A percentile compares a stretch with the other conserved stretches of the same genome.
Evolutionary conservation across 2,329 filamentous ascomycete genomes (phyloP).

Genomic region (Atkinsonella texensis): DNA sequence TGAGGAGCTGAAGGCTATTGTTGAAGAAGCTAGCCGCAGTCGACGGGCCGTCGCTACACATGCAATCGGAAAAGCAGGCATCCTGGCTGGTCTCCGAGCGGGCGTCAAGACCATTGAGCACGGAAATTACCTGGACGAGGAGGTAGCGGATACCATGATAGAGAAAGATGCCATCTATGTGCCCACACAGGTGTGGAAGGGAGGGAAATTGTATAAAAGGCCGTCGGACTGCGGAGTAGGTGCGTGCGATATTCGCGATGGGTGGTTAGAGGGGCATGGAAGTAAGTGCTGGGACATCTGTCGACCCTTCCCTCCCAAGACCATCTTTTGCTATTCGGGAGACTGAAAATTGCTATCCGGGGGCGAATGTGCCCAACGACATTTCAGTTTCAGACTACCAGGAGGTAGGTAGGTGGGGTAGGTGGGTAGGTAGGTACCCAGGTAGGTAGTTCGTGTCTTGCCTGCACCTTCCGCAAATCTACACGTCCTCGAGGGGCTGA

Average conservation of each 20-base stretch:
- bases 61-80: slow-evolving; percentile 28
- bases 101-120: slow-evolving; percentile 29
- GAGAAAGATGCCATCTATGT: slow-evolving; percentile 24
- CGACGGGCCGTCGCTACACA: slow-evolving; percentile 27
- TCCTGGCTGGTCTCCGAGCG: slow-evolving; percentile 24
- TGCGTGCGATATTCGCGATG: not conserved
- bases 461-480: too few species aligned
- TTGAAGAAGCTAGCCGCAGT: slow-evolving; percentile 24
- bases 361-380: too few species aligned
- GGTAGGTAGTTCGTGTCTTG: too few species aligned
- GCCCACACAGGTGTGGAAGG: slow-evolving; percentile 32
- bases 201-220: slow-evolving; percentile 27
- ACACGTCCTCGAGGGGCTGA: too few species aligned
- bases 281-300: too few species aligned
- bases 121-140: slow-evolving; percentile 27
- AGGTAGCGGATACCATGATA: slow-evolving; percentile 27
- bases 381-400: too few species aligned
- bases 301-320: too few species aligned
- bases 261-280: not conserved
- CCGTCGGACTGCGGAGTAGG: not conserved
- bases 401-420: too few species aligned
- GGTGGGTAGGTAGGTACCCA: too few species aligned
- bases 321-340: too few species aligned
- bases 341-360: too few species aligned
- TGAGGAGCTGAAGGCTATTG: slow-evolving; percentile 25